Evolutionary conservation across 768 basidiomycete species (phyloP).

Genomic region (Asterophora parasitica): DNA sequence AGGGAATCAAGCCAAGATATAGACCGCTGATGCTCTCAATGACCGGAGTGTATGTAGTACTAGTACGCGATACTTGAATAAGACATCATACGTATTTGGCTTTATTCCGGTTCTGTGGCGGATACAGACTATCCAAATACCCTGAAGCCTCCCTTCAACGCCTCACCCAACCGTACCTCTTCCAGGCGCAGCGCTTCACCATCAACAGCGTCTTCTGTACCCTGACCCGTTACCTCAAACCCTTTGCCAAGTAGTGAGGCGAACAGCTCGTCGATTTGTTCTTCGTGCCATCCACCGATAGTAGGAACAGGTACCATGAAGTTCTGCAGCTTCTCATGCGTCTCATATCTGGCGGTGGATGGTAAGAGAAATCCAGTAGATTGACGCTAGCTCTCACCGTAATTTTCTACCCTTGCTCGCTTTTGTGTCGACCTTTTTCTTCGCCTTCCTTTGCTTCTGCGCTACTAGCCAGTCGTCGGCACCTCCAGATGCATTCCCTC

Average conservation of each 20-base stretch:
- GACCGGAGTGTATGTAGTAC: too few relatives aligned
- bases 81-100: slow-evolving; percentile 31
- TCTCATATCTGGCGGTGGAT: slow-evolving; percentile 62
- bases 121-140: slow-evolving; percentile 51
- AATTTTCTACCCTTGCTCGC: slow-evolving; percentile 95
- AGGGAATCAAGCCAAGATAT: too few relatives aligned
- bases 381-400: slow-evolving; percentile 43
- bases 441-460: slow-evolving; percentile 67
- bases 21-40: too few relatives aligned
- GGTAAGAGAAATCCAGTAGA: neutral
- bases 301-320: slow-evolving; percentile 89
- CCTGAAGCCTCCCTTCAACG: slow-evolving; percentile 43
- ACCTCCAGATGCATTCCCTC: slow-evolving; percentile 36
- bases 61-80: neutral
- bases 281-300: slow-evolving; percentile 83
- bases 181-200: slow-evolving; percentile 19
- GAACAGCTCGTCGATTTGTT: slow-evolving; percentile 95
- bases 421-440: slow-evolving; percentile 90
- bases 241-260: slow-evolving; percentile 79
- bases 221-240: slow-evolving; percentile 36
- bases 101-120: slow-evolving; percentile 33
- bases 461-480: slow-evolving; percentile 58
- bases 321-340: slow-evolving; percentile 94
- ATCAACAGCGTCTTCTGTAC: slow-evolving; percentile 22
- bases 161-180: slow-evolving; percentile 28